Base-by-base conservation (phyloP, 768 basidiomycete genomes). In the Kwoniella newhampshirensis region DNA sequence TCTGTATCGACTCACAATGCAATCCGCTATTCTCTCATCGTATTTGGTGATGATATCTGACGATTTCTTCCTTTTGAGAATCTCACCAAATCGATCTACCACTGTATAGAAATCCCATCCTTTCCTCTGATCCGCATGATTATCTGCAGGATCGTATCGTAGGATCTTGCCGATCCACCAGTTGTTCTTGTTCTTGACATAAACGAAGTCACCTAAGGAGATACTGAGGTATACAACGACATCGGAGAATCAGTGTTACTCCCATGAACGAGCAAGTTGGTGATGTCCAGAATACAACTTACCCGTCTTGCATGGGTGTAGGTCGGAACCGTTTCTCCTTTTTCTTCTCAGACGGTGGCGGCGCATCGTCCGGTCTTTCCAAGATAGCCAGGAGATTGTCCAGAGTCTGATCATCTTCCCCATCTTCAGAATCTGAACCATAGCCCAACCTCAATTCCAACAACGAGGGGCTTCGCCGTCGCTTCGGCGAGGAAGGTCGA, bases 1-100 rank as follows among this genome's bases (percentile, higher is more conserved):
- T 9, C 36, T 9, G 36, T 11, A 28, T 39, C 1, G 17, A 58
- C 69, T 35, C 48, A 71, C 69, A 20, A 46, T 43, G 48, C 66
- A 67, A 21, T 35, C 43, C 4, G 66, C 64, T 37, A 71, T 53
- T 17, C 50, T 56, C 0, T 56, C 59, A 32, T 71, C 69, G 23
- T 55, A 23, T 3, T 57, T 21, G 5, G 59, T 59, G 26, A 63
- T 47, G 17, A 68, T 42, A 9, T 68, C 51, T 21, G 42, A 44
- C 30, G 35, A 39, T 37, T 44, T 35, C 30, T 43, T 47, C 45
- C 44, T 47, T 23, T 20, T 44, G 8, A 27, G 44, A 17, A 32
- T 15, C 25, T 39, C 30, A 12, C 26, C 21, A n/a, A 46, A 46
- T 4, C 18, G 26, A 27, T 46, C 35, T 30, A 17, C 5, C 20